Evolutionary conservation across 2,329 filamentous ascomycete genomes (phyloP), one percentile per base, ranked within the genome.

Genomic region (Venturia effusa): DNA sequence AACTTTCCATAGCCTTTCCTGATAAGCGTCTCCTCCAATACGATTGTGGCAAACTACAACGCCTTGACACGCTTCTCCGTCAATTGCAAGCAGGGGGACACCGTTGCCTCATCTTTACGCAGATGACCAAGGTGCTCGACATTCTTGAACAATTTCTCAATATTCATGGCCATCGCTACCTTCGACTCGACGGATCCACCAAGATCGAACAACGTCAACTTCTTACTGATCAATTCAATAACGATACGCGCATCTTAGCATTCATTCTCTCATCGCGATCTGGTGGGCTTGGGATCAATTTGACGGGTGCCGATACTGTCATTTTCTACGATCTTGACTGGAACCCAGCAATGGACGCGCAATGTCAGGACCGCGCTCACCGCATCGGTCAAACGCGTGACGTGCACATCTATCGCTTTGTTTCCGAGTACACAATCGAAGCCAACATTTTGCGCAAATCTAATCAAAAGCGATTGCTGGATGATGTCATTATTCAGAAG

Each of bases 341-440:
- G 95, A 99, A 99, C 71, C 94, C 94, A 0, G 94, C 95, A 61
- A 99, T 99, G 94, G 94, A 99, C 79, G 96, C 96, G 75, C 94
- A 99, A 75, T 99, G 94, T 71, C 95, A 99, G 77, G 95, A 99
- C 74, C 86, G 94, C 70, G 95, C 91, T 70, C 94, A 99, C 77
- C 90, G 94, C 68, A 99, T 99, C 68, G 94, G 94, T 1, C 94
- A 99, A 75, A 97, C 94, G 0, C 88, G 94, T 37, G 94, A 99
- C 73, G 94, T 99, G 39, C 93, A 97, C 74, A 97, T 99, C 65
- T 99, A 97, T 77, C 91, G 80, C 65, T 79, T 81, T 68, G 79
- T 81, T 63, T 76, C 72, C 66, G 79, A 81, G 68, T 79, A 79
- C 70, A 99, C 94, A 0, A 97, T 99, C 66, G 94, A 99, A 75